These are phyloP conservation scores for Eucalyptus globulus DNA, from an alignment of 345 rosid species.

Conservation along the genomic window DNA sequence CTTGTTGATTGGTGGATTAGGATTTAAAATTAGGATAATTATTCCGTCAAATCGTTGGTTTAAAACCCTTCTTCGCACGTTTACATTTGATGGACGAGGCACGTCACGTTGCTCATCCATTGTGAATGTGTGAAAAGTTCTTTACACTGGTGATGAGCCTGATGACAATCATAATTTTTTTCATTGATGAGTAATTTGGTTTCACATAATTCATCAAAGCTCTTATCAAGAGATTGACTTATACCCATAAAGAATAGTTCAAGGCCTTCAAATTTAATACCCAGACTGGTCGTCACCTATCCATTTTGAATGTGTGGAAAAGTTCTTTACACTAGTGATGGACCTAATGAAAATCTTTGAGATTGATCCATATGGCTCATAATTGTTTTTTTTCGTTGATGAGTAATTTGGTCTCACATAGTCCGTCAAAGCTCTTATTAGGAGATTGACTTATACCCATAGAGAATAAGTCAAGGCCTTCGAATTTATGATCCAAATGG, in stretches of 20 bases:
- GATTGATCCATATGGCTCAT: not conserved
- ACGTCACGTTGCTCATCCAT: not conserved
- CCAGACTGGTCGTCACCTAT: not conserved
- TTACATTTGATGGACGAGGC: not conserved
- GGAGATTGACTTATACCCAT: not conserved
- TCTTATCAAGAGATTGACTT: not conserved
- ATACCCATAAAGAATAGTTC: not conserved
- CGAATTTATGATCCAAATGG: not conserved
- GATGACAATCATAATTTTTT: not conserved
- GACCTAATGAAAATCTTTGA: not conserved
- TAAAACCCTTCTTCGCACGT: not conserved
- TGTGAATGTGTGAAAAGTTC: not conserved
- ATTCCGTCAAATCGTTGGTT: fast-evolving
- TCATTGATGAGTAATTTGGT: not conserved
- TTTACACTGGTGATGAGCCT: not conserved
- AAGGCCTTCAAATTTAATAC: not conserved
- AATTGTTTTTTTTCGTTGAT: not conserved
- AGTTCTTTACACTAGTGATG: not conserved
- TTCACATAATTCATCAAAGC: not conserved
- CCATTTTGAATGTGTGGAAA: not conserved
- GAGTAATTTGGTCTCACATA: not conserved
- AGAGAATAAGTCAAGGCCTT: not conserved
- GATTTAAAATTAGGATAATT: not conserved
- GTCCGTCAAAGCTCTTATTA: not conserved
- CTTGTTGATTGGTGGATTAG: not conserved